Conservation (phyloP, 2,329 filamentous ascomycete genomes). For the Lachnellula hyalina region DNA sequence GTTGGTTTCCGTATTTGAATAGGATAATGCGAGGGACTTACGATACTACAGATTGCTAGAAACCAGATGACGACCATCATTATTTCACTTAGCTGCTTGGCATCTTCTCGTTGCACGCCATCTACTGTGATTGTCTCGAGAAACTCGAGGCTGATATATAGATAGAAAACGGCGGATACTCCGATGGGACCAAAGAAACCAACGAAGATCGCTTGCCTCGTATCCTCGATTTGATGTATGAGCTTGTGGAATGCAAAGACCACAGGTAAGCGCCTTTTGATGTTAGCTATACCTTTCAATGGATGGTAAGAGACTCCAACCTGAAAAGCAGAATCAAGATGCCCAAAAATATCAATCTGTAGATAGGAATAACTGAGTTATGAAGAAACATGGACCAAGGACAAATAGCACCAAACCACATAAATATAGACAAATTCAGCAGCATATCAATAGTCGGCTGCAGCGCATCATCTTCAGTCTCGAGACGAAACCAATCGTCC, state of each 20-base stretch:
- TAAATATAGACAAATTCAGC: constrained; percentile 74
- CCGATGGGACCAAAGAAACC: constrained; percentile 94
- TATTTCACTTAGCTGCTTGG: constrained; percentile 58
- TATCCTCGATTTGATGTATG: constrained; percentile 73
- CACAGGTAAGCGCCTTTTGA: constrained; percentile 58
- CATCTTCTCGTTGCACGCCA: constrained; percentile 59
- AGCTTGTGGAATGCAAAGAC: constrained; percentile 67
- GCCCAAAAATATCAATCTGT: constrained; percentile 67
- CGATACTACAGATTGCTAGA: constrained; percentile 73
- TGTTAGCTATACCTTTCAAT: constrained; percentile 1
- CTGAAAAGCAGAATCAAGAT: constrained; percentile 72
- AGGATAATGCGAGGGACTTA: constrained; percentile 38
- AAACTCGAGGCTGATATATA: constrained; percentile 77
- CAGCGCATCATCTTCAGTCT: constrained; percentile 85
- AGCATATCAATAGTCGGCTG: constrained; percentile 94
- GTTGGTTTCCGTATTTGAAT: background rate
- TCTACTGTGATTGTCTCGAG: constrained; percentile 54
- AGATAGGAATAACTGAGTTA: constrained; percentile 66
- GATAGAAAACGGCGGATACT: constrained; percentile 84
- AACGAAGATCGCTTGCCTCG: constrained; percentile 74
- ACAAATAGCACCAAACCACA: constrained; percentile 84
- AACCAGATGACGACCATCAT: constrained; percentile 80
- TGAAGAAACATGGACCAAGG: constrained; percentile 69
- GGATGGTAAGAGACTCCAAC: constrained; percentile 5
- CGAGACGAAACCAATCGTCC: constrained; percentile 90